Percentiles rank a stretch among this genome's conserved stretches.
Evolutionary conservation across 139 green algal genomes (phyloP).

Genomic region (Astrephomene gubernaculifera): DNA sequence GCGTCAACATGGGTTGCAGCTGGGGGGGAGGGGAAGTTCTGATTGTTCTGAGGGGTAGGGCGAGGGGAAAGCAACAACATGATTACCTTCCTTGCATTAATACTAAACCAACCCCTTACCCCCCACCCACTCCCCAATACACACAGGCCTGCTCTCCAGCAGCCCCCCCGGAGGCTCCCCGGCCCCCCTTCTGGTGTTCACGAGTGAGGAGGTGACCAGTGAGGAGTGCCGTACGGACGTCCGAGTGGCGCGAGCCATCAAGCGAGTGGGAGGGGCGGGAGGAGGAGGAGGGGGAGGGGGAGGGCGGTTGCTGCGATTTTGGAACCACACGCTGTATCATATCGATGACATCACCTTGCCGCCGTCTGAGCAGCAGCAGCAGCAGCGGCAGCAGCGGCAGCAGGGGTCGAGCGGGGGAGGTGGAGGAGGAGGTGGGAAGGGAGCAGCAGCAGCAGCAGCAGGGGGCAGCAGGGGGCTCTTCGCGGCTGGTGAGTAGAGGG

Average conservation of each 20-base stretch:
- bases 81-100: no score
- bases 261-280: no score
- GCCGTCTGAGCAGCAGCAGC: background rate
- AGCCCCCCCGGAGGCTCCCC: no score
- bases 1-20: no score
- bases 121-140: no score
- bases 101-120: no score
- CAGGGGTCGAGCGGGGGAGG: no score
- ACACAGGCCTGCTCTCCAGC: slow-evolving; percentile 30
- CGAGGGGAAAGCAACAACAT: no score
- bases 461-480: background rate
- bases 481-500: background rate
- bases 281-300: background rate
- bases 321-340: slow-evolving; percentile 92
- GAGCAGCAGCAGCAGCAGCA: no score
- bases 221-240: slow-evolving; percentile 82
- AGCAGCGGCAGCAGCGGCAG: background rate
- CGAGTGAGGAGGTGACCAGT: slow-evolving; percentile 78
- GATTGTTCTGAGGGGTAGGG: background rate
- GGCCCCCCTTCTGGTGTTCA: slow-evolving; percentile 70
- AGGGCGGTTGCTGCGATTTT: slow-evolving; percentile 65
- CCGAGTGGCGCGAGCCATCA: slow-evolving; percentile 52
- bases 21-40: background rate
- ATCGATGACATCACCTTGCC: slow-evolving; percentile 80
- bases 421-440: no score